Percentiles rank a stretch among this genome's conserved stretches.
Conservation (phyloP, 2,329 filamentous ascomycete genomes). For the Reticulascus tulasneorum region DNA sequence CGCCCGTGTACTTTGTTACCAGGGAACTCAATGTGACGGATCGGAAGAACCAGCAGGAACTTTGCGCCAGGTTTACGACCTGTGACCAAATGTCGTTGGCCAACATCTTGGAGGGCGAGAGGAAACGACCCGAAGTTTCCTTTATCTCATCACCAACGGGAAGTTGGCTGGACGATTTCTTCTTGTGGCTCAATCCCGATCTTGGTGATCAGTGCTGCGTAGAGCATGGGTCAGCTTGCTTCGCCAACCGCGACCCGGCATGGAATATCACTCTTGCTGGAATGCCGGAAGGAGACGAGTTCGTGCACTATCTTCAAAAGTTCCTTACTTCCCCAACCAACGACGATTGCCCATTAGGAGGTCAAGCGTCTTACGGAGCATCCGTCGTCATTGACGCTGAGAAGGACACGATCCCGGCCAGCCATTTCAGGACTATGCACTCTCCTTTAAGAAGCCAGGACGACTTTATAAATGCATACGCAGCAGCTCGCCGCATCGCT, state of each 20-base stretch:
- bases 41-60: slow-evolving; percentile 71
- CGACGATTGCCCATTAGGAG: slow-evolving; percentile 81
- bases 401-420: slow-evolving; percentile 67
- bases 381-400: slow-evolving; percentile 75
- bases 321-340: slow-evolving; percentile 80
- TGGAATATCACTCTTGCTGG: slow-evolving; percentile 89
- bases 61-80: slow-evolving; percentile 88
- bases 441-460: slow-evolving; percentile 81
- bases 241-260: slow-evolving; percentile 67
- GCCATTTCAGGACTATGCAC: slow-evolving; percentile 88
- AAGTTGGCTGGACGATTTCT: slow-evolving; percentile 92
- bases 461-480: slow-evolving; percentile 91
- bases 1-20: slow-evolving; percentile 94
- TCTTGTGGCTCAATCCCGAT: slow-evolving; percentile 86
- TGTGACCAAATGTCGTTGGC: slow-evolving; percentile 80
- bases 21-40: slow-evolving; percentile 74
- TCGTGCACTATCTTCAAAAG: slow-evolving; percentile 76
- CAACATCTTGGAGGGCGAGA: slow-evolving; percentile 89
- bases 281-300: slow-evolving; percentile 93
- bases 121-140: slow-evolving; percentile 81
- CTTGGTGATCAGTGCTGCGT: slow-evolving; percentile 68
- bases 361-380: slow-evolving; percentile 80
- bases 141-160: slow-evolving; percentile 86
- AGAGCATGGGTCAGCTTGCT: slow-evolving; percentile 69
- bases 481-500: slow-evolving; percentile 83